Evolutionary conservation across 148 eudicot species (phyloP).

Genomic region (Cornus controversa): DNA sequence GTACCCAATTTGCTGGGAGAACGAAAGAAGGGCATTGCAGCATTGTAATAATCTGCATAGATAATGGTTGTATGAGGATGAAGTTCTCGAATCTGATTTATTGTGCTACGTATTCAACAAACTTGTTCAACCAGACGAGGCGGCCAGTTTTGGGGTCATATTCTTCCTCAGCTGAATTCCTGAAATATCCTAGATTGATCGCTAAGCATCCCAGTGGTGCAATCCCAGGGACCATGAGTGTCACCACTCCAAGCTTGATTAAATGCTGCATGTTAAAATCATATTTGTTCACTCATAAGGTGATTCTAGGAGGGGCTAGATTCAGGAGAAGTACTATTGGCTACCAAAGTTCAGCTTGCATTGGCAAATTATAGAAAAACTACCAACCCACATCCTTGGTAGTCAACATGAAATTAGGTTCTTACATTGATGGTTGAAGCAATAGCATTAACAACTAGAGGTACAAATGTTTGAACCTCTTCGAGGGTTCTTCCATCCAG

Average conservation of each 20-base stretch:
- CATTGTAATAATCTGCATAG: slow-evolving; percentile 42
- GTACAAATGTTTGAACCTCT: slow-evolving; percentile 19
- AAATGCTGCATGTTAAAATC: slow-evolving; percentile 27
- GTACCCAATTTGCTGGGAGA: slow-evolving; percentile 35
- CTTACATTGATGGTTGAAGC: slow-evolving; percentile 27
- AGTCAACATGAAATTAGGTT: neutral
- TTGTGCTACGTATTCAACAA: slow-evolving; percentile 34
- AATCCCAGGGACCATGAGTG: slow-evolving; percentile 38
- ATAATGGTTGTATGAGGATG: slow-evolving; percentile 33
- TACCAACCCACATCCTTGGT: too few species aligned
- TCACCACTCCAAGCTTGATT: slow-evolving; percentile 35
- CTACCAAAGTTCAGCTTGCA: too few species aligned
- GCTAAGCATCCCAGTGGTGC: slow-evolving; percentile 44
- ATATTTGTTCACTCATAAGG: too few species aligned
- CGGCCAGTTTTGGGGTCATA: slow-evolving; percentile 38
- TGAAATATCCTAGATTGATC: slow-evolving; percentile 15
- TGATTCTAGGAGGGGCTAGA: too few species aligned
- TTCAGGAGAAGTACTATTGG: too few species aligned
- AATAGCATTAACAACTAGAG: slow-evolving; percentile 25
- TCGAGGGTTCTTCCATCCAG: slow-evolving; percentile 14
- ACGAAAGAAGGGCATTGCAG: slow-evolving; percentile 26
- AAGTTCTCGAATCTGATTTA: slow-evolving; percentile 8
- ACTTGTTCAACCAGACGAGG: slow-evolving; percentile 26
- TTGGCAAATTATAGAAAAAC: too few species aligned
- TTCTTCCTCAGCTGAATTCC: slow-evolving; percentile 13